These are phyloP conservation scores for Cladosporium sp. DNA, from an alignment of 2,329 filamentous ascomycete genomes.

Conservation along the genomic window DNA sequence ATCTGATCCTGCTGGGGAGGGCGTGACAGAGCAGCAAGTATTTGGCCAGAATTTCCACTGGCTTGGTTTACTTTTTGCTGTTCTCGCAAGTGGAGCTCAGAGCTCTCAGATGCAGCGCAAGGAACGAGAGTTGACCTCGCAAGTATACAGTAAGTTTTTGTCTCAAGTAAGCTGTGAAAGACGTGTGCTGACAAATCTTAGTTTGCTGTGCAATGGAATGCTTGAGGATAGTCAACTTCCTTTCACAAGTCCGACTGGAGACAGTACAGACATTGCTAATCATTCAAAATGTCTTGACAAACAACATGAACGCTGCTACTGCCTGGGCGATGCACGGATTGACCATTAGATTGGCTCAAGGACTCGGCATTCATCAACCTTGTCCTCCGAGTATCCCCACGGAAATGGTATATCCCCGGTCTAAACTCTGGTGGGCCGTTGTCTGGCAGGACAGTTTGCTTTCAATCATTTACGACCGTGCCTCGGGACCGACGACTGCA, in stretches of 20 bases:
- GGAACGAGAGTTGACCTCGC: constrained; percentile 58
- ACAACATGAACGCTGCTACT: constrained; percentile 53
- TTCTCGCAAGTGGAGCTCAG: constrained; percentile 59
- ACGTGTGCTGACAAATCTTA: constrained; percentile 31
- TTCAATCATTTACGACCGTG: constrained; percentile 59
- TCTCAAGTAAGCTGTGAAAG: background rate
- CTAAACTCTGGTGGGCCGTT: constrained; percentile 51
- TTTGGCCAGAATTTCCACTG: constrained; percentile 56
- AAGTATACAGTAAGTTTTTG: constrained; percentile 51
- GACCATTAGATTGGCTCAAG: constrained; percentile 57
- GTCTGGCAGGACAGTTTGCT: constrained; percentile 62
- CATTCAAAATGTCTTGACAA: constrained; percentile 50
- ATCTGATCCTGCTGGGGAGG: constrained; percentile 36
- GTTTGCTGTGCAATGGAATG: constrained; percentile 63
- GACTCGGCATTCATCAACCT: constrained; percentile 55
- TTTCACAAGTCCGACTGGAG: constrained; percentile 57
- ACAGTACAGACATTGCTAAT: constrained; percentile 59
- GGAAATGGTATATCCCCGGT: constrained; percentile 39
- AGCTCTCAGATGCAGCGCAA: constrained; percentile 54
- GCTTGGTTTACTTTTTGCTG: constrained; percentile 57
- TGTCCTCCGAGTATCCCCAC: constrained; percentile 50
- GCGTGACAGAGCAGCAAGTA: constrained; percentile 50
- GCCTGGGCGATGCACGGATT: constrained; percentile 58
- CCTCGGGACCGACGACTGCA: constrained; percentile 51
- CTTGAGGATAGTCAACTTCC: constrained; percentile 58